Evolutionary conservation across 2,329 filamentous ascomycete species (phyloP).

Genomic region (Botryotinia narcissicola): DNA sequence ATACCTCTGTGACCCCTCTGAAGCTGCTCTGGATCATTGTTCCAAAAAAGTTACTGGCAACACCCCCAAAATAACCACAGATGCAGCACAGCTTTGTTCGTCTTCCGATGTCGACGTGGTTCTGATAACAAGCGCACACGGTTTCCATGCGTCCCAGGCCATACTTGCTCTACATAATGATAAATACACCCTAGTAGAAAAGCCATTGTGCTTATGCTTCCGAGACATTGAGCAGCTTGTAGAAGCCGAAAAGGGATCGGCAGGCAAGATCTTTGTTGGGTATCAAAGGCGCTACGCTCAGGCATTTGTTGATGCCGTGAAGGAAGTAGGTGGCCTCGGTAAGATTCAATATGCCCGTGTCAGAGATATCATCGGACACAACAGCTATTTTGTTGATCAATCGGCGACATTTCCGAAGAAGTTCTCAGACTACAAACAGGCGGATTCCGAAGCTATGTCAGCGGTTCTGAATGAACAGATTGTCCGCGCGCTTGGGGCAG

Average conservation of each 20-base stretch:
- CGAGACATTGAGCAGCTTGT: conserved; percentile 48
- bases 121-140: conserved; percentile 52
- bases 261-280: conserved; percentile 53
- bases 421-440: conserved; percentile 43
- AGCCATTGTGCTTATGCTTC: conserved; percentile 53
- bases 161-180: conserved; percentile 51
- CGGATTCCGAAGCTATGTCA: conserved; percentile 27
- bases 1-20: conserved; percentile 43
- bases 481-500: conserved; percentile 80
- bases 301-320: conserved; percentile 51
- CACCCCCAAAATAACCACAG: conserved; percentile 32
- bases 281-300: conserved; percentile 61
- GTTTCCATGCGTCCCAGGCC: conserved; percentile 53
- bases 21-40: conserved; percentile 43
- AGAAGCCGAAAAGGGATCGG: conserved; percentile 46
- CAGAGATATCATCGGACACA: conserved; percentile 52
- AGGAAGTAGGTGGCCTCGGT: conserved; percentile 51
- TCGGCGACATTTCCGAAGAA: conserved; percentile 48
- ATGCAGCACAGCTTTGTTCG: conserved; percentile 17
- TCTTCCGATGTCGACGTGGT: conserved; percentile 37
- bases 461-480: conserved; percentile 85
- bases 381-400: conserved; percentile 48
- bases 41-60: conserved; percentile 28
- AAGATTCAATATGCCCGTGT: conserved; percentile 56
- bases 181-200: conserved; percentile 60